Conservation (phyloP, 441 rosid species). For the Viola pubescens region DNA sequence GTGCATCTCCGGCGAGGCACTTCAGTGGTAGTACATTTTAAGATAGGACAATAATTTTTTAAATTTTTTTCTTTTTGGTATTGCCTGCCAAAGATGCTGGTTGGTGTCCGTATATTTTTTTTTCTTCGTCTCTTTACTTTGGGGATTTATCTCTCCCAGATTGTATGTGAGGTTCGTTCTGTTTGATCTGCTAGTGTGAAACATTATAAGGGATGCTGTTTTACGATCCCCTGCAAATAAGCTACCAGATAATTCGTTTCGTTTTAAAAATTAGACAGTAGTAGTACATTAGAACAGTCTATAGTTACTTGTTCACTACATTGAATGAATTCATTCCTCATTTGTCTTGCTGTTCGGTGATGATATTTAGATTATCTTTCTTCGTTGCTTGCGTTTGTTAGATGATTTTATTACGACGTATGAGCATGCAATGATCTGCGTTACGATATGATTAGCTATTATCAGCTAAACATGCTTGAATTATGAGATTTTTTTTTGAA, state of each 20-base stretch:
- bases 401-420: neutral
- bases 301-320: neutral
- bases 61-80: constrained; percentile 20
- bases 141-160: constrained; percentile 29
- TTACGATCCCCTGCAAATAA: constrained; percentile 36
- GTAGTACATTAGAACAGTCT: constrained; percentile 2
- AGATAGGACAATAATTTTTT: constrained; percentile 21
- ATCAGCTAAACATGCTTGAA: neutral
- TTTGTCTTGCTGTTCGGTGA: neutral
- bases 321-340: neutral
- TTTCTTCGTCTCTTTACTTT: constrained; percentile 20
- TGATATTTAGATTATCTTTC: neutral
- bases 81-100: constrained; percentile 29
- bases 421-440: neutral
- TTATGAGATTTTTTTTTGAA: neutral
- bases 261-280: constrained; percentile 15
- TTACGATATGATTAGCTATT: too few relatives aligned
- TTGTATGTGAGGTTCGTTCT: constrained; percentile 34
- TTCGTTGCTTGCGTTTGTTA: neutral
- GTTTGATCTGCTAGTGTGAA: constrained; percentile 41
- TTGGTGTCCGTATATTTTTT: constrained; percentile 24
- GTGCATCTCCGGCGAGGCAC: constrained; percentile 30
- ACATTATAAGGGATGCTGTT: constrained; percentile 27
- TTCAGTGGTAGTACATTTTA: constrained; percentile 21
- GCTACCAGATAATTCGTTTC: constrained; percentile 25